Conservation (phyloP, 1,139 yeast species). For the Candida sojae region DNA sequence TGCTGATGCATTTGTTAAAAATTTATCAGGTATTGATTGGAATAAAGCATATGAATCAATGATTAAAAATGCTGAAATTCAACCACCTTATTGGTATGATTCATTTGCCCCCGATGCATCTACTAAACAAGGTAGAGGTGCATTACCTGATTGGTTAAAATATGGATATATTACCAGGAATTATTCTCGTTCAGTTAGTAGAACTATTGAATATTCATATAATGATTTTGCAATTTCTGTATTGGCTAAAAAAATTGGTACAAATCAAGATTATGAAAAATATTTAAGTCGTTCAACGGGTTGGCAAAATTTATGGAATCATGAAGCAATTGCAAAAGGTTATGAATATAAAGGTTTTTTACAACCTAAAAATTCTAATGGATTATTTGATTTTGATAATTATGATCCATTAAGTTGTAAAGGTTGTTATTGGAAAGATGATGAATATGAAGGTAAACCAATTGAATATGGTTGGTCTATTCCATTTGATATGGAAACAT, state of each 20-base stretch:
- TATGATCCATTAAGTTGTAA: slow-evolving; percentile 32
- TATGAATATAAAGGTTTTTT: slow-evolving; percentile 32
- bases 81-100: slow-evolving; percentile 29
- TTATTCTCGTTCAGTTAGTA: slow-evolving; percentile 33
- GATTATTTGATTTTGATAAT: slow-evolving; percentile 23
- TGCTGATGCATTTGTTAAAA: slow-evolving; percentile 39
- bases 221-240: slow-evolving; percentile 38
- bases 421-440: slow-evolving; percentile 46
- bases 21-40: slow-evolving; percentile 29
- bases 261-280: slow-evolving; percentile 22
- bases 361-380: slow-evolving; percentile 34
- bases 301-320: slow-evolving; percentile 43
- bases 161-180: slow-evolving; percentile 31
- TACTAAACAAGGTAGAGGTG: slow-evolving; percentile 33
- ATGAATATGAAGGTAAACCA: slow-evolving; percentile 64
- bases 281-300: slow-evolving; percentile 34
- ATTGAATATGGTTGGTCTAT: slow-evolving; percentile 56
- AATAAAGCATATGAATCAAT: slow-evolving; percentile 33
- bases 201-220: slow-evolving; percentile 41
- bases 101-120: slow-evolving; percentile 28
- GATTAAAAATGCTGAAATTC: slow-evolving; percentile 38
- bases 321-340: slow-evolving; percentile 20
- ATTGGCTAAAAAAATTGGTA: slow-evolving; percentile 33
- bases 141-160: slow-evolving; percentile 31
- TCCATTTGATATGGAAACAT: slow-evolving; percentile 32